Base-by-base conservation (phyloP, 257 asterid genomes). In the Nicotiana knightiana region DNA sequence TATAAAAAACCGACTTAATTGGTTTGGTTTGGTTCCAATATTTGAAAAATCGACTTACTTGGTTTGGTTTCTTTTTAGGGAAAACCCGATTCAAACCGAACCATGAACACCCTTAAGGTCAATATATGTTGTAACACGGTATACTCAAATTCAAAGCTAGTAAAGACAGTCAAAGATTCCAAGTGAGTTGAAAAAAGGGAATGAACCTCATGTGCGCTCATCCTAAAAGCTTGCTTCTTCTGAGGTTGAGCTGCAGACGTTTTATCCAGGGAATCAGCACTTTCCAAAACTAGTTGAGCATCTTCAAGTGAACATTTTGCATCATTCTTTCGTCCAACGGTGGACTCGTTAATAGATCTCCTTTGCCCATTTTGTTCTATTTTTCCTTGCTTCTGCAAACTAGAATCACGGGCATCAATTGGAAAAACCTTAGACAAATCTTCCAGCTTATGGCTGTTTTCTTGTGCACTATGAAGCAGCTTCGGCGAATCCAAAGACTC, bases 181-280 rank as follows among this genome's bases (percentile, higher is more conserved):
- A 51, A 51, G 9, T 51, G 7, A 75, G 3, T 8, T 46, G 51
- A 35, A 18, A 24, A 82, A 37, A 18, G 54, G 61, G 30, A 82
- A 53, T 35, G 67, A 75, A 82, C 81, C 81, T 82, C 99, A 81
- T 84, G 89, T 4, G 92, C 93, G 79, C 89, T 91, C 92, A 93
- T 94, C 89, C 88, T 88, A 84, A 93, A 92, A 81, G 90, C 91
- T 58, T 86, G 89, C 85, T 83, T 93, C 91, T 87, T 90, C 67
- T 86, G 87, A 71, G 87, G 89, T 81, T 86, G 90, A 82, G 87
- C 75, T 79, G 84, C 81, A 85, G 83, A 86, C 77, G 83, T 83
- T 15, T 85, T 82, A 82, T 62, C 80, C 80, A 84, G 68, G 57
- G 84, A 87, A 10, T 89, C 87, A 43, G 21, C 43, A 9, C 39